Evolutionary conservation across 176 grass and related monocot genomes (phyloP).

Genomic region (Cocos nucifera): DNA sequence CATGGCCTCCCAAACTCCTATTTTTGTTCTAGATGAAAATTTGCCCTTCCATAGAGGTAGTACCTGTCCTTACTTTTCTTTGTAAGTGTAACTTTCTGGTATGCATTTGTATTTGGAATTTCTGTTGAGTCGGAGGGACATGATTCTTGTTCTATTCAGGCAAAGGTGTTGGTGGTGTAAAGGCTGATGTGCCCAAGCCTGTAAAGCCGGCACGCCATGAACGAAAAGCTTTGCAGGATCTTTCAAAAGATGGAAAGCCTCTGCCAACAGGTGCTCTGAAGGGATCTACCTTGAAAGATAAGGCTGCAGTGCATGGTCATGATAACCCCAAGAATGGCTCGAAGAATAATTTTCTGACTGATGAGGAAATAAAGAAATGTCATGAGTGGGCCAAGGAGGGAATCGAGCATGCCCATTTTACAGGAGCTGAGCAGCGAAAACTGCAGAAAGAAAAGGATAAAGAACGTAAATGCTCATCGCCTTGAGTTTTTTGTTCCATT

Average conservation of each 20-base stretch:
- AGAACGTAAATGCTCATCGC: background rate
- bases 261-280: background rate
- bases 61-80: background rate
- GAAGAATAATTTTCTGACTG: constrained; percentile 1
- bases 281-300: constrained; percentile 4
- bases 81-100: background rate
- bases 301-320: background rate
- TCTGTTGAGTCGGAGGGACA: background rate
- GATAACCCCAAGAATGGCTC: background rate
- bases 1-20: constrained; percentile 7
- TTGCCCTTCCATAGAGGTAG: constrained; percentile 14
- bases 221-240: constrained; percentile 12
- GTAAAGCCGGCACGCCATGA: background rate
- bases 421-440: constrained; percentile 3
- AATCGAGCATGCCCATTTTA: constrained; percentile 15
- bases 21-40: constrained; percentile 17
- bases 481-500: background rate
- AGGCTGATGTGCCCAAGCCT: background rate
- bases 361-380: constrained; percentile 10
- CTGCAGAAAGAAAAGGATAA: constrained; percentile 6
- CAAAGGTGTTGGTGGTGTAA: constrained; percentile 3
- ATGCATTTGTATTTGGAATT: background rate
- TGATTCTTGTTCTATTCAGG: background rate
- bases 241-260: constrained; percentile 16
- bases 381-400: constrained; percentile 16